Base-by-base conservation (phyloP, 257 asterid genomes). In the Linaria vulgaris region DNA sequence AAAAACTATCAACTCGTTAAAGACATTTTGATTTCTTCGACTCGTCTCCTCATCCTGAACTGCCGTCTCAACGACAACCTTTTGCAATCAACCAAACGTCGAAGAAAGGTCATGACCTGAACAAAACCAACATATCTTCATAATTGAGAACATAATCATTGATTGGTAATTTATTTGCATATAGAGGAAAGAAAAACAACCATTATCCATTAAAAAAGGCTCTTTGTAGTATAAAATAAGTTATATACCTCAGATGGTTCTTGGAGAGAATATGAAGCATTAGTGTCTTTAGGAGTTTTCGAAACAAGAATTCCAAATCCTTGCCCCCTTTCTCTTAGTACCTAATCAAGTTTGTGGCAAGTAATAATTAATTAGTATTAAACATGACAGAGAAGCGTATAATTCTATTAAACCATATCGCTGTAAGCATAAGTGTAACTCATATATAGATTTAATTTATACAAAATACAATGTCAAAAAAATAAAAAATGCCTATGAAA, bases 261-360 rank as follows among this genome's bases (percentile, higher is more conserved):
- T 79, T 83, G 85, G 77, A 91, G 75, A 1, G 96, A 78, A 45
- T 84, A 88, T 1, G 88, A 78, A 0, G 96, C 96, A 62, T 78
- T 88, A 0, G 96, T 88, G 61, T 91, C 96, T 72, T 86, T 91
- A 0, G 98, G 89, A 60, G 69, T 61, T 76, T 81, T 91, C 6
- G 98, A 86, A 9, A 91, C 96, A 11, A 91, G 77, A 63, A 91
- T 87, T 52, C 98, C 96, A 12, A 86, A 81, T 22, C 98, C 96
- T 73, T 85, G 95, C 45, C 85, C 96, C 56, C 88, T 87, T 27
- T 83, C 74, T 10, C 83, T 56, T 0, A 81, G 24, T 31, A 81
- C 86, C 86, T 81, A n/a, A 10, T 54, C 25, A 21, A 41, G 31
- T 5, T 7, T 8, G 9, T 12, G 17, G 2, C 12, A 14, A 0